phyloP scores from a whole-genome alignment of 2,329 filamentous ascomycete species.

The Ophiocordyceps sinensis region DNA sequence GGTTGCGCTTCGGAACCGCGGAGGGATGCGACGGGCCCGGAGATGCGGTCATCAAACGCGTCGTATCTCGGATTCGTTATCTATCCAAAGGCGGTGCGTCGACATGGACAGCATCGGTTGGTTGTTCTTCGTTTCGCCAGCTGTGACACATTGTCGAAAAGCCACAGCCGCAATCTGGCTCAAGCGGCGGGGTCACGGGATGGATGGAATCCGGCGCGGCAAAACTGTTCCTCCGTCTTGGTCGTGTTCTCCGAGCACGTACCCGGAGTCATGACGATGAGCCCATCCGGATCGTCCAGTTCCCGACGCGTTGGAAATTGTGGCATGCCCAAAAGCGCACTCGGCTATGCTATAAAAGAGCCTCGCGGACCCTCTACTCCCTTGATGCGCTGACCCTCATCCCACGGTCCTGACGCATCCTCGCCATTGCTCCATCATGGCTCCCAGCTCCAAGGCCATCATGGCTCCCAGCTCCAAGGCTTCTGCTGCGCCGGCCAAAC shows the following conservation, averaged over 20 bases:
- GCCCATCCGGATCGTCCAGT: slow-evolving; percentile 10
- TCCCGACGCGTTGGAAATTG: slow-evolving; percentile 5
- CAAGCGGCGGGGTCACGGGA: neutral
- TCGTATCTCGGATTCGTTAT: no score
- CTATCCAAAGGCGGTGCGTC: no score
- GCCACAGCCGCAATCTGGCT: neutral
- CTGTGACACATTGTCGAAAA: no score
- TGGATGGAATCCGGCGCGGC: neutral
- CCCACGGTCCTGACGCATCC: neutral
- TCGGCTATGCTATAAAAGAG: neutral
- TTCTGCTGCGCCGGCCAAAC: slow-evolving; percentile 13
- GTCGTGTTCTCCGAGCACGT: no score
- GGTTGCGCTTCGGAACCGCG: neutral
- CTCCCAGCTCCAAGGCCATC: slow-evolving; percentile 14
- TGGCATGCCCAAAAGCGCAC: neutral
- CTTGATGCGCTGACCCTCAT: neutral
- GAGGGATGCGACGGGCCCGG: neutral
- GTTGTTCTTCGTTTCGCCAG: no score
- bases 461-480: slow-evolving; percentile 19
- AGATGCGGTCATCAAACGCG: neutral
- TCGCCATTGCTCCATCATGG: slow-evolving; percentile 12
- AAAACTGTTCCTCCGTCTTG: neutral
- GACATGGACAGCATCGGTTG: no score
- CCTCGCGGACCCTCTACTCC: neutral
- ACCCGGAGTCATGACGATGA: slow-evolving; percentile 1